Conservation (phyloP, 2,329 filamentous ascomycete species). For the Monosporascus sp. region DNA sequence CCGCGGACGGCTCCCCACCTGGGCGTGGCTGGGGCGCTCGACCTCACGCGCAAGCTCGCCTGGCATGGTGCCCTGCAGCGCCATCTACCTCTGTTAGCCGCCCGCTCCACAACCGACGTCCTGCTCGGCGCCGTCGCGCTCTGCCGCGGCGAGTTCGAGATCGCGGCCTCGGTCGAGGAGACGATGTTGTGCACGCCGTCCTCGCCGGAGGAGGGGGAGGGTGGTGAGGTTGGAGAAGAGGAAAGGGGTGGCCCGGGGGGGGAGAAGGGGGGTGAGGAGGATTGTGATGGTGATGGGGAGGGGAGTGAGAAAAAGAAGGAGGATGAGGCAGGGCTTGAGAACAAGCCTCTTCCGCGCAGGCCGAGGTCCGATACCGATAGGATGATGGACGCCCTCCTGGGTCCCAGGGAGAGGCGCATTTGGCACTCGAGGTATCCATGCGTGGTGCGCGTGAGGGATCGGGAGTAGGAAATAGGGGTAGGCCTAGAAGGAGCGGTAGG, state of each 20-base stretch:
- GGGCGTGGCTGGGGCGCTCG: constrained; percentile 65
- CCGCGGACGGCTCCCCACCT: constrained; percentile 43
- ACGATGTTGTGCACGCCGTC: constrained; percentile 47
- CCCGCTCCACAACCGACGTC: constrained; percentile 54
- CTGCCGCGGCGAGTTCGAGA: constrained; percentile 76
- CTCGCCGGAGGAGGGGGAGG: constrained; percentile 6
- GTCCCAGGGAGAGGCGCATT: constrained; percentile 54
- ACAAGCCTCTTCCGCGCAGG: constrained; percentile 3
- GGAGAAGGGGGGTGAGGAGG: neutral
- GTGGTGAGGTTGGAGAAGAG: constrained; percentile 7
- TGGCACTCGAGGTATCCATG: constrained; percentile 60
- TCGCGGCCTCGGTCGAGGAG: constrained; percentile 78
- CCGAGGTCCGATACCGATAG: constrained; percentile 47
- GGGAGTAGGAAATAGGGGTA: too few relatives aligned
- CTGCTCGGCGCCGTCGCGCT: constrained; percentile 68
- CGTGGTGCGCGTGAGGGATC: constrained; percentile 48
- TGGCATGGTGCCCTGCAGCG: constrained; percentile 84
- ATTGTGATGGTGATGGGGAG: neutral
- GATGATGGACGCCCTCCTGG: constrained; percentile 54
- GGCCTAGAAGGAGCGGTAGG: too few relatives aligned
- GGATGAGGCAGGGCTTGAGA: constrained; percentile 6
- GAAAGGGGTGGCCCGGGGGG: neutral
- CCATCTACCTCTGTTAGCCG: constrained; percentile 57
- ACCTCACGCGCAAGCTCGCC: constrained; percentile 74
- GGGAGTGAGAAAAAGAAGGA: neutral